Evolutionary conservation across 1,284 basidiomycete genomes (phyloP), one percentile per base, ranked within the genome.

Genomic region (Heliocybe sulcata): DNA sequence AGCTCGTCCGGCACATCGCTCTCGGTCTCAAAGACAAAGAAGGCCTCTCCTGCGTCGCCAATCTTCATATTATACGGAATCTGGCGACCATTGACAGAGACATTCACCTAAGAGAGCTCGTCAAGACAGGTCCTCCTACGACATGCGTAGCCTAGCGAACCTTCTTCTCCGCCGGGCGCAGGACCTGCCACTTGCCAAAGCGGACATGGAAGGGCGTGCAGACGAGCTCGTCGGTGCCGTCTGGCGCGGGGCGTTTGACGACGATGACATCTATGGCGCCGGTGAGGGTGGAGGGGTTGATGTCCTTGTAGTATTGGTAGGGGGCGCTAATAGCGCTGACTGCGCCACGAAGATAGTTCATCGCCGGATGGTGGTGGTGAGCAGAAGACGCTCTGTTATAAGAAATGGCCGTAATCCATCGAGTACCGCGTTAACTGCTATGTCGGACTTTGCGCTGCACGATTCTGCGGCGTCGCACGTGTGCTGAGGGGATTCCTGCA

Each of bases 51-150:
- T 1, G 95, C 92, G 58, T 99, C 96, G 45, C 94, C 94, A 61
- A 99, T 95, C 77, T 99, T 99, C 97, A 99, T 99, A 66, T 81
- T 83, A 68, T 94, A 99, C 1, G 96, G 96, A 53, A 94, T 86
- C 10, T 81, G 79, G 56, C 80, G 77, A 35, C 88, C 89, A 69
- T 94, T 94, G 64, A 95, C 82, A 53, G 82, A 81, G 27, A 95
- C 81, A 58, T 86, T 90, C 56, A 95, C 93, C 87, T 90, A 64
- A 10, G n/a, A 3, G 19, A 42, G 33, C 26, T 33, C 38, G 25
- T 22, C 3, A 29, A 42, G n/a, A 2, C 49, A 47, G n/a, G 26
- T 26, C 31, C 31, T 20, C 8, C 35, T 22, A 26, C 35, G 61
- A 65, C 31, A 61, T 59, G 26, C 45, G 4, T 16, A 3, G 1